phyloP scores from a whole-genome alignment of 2,329 filamentous ascomycete genomes.

The Thelonectria rubi region DNA sequence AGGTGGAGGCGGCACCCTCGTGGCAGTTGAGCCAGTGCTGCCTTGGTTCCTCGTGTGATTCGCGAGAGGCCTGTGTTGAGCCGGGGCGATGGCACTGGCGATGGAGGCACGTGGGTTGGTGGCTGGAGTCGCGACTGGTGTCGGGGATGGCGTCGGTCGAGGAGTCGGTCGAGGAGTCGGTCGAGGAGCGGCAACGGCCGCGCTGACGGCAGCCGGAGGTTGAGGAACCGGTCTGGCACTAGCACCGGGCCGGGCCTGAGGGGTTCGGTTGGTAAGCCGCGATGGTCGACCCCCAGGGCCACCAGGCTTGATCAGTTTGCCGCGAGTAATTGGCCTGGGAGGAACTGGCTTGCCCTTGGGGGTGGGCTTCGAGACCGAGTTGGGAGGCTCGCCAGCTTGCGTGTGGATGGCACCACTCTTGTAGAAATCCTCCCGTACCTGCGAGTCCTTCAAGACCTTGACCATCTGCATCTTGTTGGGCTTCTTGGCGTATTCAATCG shows the following conservation, averaged over 20 bases:
- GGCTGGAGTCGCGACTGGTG: constrained; percentile 11
- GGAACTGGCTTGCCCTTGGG: constrained; percentile 88
- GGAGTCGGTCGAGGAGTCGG: constrained; percentile 26
- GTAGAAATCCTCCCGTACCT: constrained; percentile 81
- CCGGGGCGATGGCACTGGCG: constrained; percentile 30
- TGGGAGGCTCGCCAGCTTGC: constrained; percentile 81
- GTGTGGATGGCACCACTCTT: constrained; percentile 95
- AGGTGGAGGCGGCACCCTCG: constrained; percentile 69
- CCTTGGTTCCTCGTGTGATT: constrained; percentile 65
- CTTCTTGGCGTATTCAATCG: constrained; percentile 97
- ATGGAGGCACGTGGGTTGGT: constrained; percentile 24
- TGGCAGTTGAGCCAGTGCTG: constrained; percentile 59
- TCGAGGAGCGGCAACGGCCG: constrained; percentile 37
- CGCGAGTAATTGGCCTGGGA: constrained; percentile 89
- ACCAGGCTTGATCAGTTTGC: constrained; percentile 90
- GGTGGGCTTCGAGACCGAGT: constrained; percentile 82
- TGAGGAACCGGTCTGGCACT: constrained; percentile 46
- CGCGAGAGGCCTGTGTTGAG: constrained; percentile 47
- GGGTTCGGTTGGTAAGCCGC: constrained; percentile 66
- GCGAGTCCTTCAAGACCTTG: constrained; percentile 89
- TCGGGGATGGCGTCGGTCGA: constrained; percentile 18
- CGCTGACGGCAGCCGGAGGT: constrained; percentile 45
- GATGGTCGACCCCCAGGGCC: constrained; percentile 85
- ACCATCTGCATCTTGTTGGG: constrained; percentile 89
- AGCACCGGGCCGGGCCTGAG: constrained; percentile 55